phyloP scores from a whole-genome alignment of 768 basidiomycete species.

The Kwoniella sp. region DNA sequence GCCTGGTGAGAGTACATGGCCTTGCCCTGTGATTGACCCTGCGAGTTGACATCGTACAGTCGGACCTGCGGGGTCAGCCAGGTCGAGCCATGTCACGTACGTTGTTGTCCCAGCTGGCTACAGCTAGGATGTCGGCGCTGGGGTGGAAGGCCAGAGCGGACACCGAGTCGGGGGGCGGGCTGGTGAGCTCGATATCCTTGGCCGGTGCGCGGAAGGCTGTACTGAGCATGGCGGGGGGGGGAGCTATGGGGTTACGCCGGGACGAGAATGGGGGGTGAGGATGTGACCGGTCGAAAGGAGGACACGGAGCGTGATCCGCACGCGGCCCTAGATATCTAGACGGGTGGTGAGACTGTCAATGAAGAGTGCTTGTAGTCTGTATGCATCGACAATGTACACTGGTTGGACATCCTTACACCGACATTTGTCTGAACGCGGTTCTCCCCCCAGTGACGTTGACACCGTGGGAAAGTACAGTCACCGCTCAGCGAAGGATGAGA shows the following conservation, averaged over 20 bases:
- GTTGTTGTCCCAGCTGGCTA: constrained; percentile 90
- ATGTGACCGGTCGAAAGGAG: background rate
- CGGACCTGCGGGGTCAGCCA: constrained; percentile 73
- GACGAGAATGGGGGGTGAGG: background rate
- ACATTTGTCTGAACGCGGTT: too few species aligned
- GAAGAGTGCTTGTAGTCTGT: background rate
- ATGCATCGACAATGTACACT: too few species aligned
- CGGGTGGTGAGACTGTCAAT: background rate
- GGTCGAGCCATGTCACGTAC: constrained; percentile 52
- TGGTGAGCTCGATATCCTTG: constrained; percentile 35
- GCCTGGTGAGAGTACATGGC: constrained; percentile 87
- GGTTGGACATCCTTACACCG: too few species aligned
- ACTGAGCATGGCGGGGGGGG: constrained; percentile 21
- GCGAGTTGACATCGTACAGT: constrained; percentile 79
- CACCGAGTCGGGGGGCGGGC: constrained; percentile 63
- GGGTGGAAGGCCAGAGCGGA: constrained; percentile 79
- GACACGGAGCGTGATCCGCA: too few species aligned
- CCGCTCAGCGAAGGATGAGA: background rate
- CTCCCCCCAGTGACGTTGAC: too few species aligned
- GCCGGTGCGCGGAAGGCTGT: constrained; percentile 19
- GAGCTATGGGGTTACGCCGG: too few species aligned
- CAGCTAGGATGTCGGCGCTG: constrained; percentile 81
- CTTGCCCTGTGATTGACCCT: constrained; percentile 73
- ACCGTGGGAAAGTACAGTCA: constrained; percentile 15
- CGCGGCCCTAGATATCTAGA: too few species aligned